These are phyloP conservation scores for Calamus simplicifolius DNA, from an alignment of 176 grass and related monocot species.

Conservation along the genomic window DNA sequence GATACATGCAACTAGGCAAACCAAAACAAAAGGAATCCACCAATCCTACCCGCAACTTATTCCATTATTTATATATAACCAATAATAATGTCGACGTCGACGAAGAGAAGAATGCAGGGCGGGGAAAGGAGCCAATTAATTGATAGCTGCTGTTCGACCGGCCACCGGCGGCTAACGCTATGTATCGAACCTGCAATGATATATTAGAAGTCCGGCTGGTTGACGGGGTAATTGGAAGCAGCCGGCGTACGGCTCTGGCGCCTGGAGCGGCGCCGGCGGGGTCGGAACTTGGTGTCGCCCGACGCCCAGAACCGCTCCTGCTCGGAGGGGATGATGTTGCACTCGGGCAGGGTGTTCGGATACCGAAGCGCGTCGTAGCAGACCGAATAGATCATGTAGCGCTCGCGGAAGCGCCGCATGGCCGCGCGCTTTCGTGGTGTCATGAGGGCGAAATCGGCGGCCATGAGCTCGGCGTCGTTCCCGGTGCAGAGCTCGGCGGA, in stretches of 20 bases:
- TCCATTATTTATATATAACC: too few species aligned
- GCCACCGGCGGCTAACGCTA: too few species aligned
- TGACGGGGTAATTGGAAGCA: too few species aligned
- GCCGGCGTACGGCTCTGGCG: not conserved
- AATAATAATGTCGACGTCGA: too few species aligned
- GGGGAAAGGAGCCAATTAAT: too few species aligned
- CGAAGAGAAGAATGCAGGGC: too few species aligned
- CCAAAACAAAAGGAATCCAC: too few species aligned
- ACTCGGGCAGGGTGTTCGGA: constrained; percentile 10
- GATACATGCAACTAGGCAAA: too few species aligned
- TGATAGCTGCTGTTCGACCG: too few species aligned
- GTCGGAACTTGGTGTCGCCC: not conserved
- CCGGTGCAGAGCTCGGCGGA: constrained; percentile 8
- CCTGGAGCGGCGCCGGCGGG: not conserved
- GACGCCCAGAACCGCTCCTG: constrained; percentile 2
- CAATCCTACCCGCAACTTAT: too few species aligned
- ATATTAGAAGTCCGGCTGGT: too few species aligned
- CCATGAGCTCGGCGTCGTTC: not conserved
- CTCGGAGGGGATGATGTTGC: constrained; percentile 17
- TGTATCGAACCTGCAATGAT: too few species aligned
- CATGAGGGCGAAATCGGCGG: constrained; percentile 1
- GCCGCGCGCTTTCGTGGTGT: constrained; percentile 11
- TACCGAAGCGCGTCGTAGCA: constrained; percentile 14
- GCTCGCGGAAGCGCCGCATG: constrained; percentile 18
- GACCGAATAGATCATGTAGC: constrained; percentile 14